Conservation (phyloP, 2,329 filamentous ascomycete species). For the Canariomyces notabilis region DNA sequence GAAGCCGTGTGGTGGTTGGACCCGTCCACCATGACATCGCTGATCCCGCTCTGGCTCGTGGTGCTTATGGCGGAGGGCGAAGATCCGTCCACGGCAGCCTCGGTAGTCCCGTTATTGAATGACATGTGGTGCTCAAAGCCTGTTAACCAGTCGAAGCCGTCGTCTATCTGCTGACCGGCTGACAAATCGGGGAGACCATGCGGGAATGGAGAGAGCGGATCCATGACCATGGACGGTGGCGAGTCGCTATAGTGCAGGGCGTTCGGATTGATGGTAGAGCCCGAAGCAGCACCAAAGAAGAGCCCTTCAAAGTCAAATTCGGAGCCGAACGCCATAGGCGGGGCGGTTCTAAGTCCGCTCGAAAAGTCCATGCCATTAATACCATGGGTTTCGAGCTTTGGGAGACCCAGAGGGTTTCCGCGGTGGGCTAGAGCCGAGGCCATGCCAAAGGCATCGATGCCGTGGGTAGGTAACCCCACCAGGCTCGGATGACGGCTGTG, state of each 20-base stretch:
- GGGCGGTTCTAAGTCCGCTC: conserved; percentile 72
- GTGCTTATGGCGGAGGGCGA: conserved; percentile 96
- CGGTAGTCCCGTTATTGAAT: conserved; percentile 58
- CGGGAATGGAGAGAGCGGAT: conserved; percentile 57
- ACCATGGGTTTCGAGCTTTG: conserved; percentile 76
- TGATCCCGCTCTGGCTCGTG: conserved; percentile 84
- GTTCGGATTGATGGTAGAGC: conserved; percentile 63
- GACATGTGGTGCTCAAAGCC: conserved; percentile 75
- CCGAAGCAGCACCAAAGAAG: conserved; percentile 65
- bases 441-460: conserved; percentile 65
- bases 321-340: conserved; percentile 55
- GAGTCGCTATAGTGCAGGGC: conserved; percentile 81
- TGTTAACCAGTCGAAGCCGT: conserved; percentile 74
- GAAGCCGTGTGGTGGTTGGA: conserved; percentile 60
- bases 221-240: conserved; percentile 60
- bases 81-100: conserved; percentile 83
- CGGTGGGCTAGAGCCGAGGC: conserved; percentile 62
- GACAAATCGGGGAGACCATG: conserved; percentile 53
- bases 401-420: conserved; percentile 61
- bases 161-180: conserved; percentile 59
- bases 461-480: conserved; percentile 57
- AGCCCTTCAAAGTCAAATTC: conserved; percentile 67
- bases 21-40: conserved; percentile 86
- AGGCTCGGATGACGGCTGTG: conserved; percentile 74
- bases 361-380: conserved; percentile 61